Evolutionary conservation across 2,329 filamentous ascomycete species (phyloP).

Genomic region (Colletotrichum sidae): DNA sequence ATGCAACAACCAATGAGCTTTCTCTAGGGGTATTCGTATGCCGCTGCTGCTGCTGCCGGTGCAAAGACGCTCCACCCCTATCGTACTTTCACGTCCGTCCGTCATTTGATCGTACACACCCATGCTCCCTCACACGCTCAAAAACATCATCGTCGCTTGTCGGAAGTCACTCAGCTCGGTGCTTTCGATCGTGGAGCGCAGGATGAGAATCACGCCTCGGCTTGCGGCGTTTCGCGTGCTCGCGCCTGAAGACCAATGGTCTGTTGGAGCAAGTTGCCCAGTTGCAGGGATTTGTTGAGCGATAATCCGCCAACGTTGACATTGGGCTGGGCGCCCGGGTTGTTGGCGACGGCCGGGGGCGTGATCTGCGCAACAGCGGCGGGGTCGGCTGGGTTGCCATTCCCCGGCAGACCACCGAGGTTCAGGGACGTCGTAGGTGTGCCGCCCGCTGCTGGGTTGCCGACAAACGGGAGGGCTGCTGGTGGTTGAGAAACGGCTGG

Average conservation of each 20-base stretch:
- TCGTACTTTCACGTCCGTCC: no score
- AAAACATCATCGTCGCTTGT: background rate
- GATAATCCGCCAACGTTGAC: slow-evolving; percentile 52
- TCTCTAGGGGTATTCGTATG: slow-evolving; percentile 36
- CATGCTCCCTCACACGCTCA: background rate
- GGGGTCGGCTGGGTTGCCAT: slow-evolving; percentile 34
- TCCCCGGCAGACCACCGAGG: slow-evolving; percentile 40
- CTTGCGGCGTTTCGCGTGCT: slow-evolving; percentile 26
- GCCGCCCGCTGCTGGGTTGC: slow-evolving; percentile 34
- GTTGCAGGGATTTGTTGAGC: slow-evolving; percentile 55
- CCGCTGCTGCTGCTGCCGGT: slow-evolving; percentile 14
- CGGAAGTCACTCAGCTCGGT: no score
- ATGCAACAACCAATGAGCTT: background rate
- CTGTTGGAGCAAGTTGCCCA: slow-evolving; percentile 54
- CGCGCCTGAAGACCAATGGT: slow-evolving; percentile 31
- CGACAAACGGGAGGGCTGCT: slow-evolving; percentile 23
- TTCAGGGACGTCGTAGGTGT: slow-evolving; percentile 38
- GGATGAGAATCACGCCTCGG: background rate
- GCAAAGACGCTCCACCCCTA: no score
- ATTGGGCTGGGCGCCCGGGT: slow-evolving; percentile 34
- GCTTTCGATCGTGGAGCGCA: no score
- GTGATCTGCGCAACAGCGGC: slow-evolving; percentile 33
- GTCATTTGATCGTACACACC: no score
- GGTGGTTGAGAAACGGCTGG: slow-evolving; percentile 16
- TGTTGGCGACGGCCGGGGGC: slow-evolving; percentile 38